Evolutionary conservation across 139 green algal species (phyloP), one percentile per base, ranked within the genome.

Genomic region (Micractinium conductrix): DNA sequence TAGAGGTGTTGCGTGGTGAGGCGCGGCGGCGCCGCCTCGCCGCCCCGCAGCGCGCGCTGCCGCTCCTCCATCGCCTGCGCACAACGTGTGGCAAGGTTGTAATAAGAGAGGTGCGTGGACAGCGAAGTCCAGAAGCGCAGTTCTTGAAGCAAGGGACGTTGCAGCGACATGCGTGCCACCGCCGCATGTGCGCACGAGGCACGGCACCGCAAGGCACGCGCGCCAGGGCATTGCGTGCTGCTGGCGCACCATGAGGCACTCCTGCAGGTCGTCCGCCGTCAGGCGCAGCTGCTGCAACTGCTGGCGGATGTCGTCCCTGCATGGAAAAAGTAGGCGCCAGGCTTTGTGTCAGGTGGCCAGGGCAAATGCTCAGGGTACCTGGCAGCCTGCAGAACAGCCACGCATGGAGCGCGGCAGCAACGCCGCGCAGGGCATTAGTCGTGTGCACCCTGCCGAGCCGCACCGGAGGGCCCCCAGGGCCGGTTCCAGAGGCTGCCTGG

Each of bases 1-100:
- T 88, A 89, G 40, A 89, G 42, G 38, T 75, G 76, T 62, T 85
- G 60, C 37, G 42, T 71, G 74, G 55, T 85, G n/a, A 73, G 74
- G 17, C 58, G 74, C 33, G 48, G 63, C 50, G 75, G 48, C 42
- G 68, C 21, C 28, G 67, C 43, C 70, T 71, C 65, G 45, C 74
- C 67, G 42, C 38, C 55, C 4, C 75, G 44, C 58, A 42, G 50
- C 44, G 72, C 45, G 7, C 78, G 75, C 84, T 84, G 70, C 4
- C 84, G 75, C 67, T 84, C 78, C 68, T 87, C 79, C 62, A 74
- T 44, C 9, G 67, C 67, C 67, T 74, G 67, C 67, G 3, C n/a
- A n/a, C n/a, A n/a, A n/a, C n/a, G n/a, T n/a, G n/a, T 40, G 30
- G 28, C 30, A 69, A 38, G 30, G 48, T 58, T 10, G 48, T 58